phyloP scores from a whole-genome alignment of 1,284 basidiomycete genomes.

The Trametes sp. region DNA sequence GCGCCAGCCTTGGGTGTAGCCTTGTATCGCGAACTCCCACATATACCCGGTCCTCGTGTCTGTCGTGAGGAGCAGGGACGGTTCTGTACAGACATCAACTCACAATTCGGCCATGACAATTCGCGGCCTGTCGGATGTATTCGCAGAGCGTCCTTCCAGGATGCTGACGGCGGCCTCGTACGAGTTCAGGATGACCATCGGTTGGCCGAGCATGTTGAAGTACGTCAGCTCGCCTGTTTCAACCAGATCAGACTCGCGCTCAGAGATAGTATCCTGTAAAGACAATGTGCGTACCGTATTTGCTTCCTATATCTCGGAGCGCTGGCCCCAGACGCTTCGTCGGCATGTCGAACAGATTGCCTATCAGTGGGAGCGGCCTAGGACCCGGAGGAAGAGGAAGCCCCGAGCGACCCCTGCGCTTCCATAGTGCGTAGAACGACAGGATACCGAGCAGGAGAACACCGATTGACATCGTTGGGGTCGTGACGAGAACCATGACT shows the following conservation, averaged over 20 bases:
- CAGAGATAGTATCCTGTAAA: background rate
- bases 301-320: conserved; percentile 10
- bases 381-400: conserved; percentile 25
- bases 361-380: conserved; percentile 20
- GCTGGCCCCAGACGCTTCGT: background rate
- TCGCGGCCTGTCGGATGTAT: conserved; percentile 22
- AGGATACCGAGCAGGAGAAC: background rate
- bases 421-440: background rate
- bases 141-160: conserved; percentile 18
- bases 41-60: conserved; percentile 4
- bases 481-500: background rate
- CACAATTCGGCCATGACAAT: conserved; percentile 25
- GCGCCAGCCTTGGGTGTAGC: conserved; percentile 10
- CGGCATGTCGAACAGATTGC: conserved; percentile 25
- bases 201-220: conserved; percentile 18
- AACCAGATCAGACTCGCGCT: background rate
- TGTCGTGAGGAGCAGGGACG: background rate
- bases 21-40: conserved; percentile 10
- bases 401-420: background rate
- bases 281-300: conserved; percentile 24
- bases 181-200: conserved; percentile 22
- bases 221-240: conserved; percentile 17
- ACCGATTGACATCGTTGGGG: background rate
- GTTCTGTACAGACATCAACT: background rate
- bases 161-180: conserved; percentile 18